phyloP scores from a whole-genome alignment of 257 asterid species.

The Eucommia ulmoides region DNA sequence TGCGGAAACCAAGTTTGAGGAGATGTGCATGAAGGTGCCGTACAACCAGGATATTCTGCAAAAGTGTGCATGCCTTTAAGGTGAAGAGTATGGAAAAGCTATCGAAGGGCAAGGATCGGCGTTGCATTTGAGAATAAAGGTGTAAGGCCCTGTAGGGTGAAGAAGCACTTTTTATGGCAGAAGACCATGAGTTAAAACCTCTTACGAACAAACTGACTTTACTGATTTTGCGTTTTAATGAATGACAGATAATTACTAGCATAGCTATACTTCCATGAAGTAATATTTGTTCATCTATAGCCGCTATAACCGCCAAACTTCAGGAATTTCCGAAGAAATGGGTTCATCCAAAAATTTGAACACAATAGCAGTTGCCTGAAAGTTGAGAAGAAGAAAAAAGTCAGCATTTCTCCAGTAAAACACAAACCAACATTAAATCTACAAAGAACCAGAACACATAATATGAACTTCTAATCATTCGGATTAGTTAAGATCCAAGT shows the following conservation, averaged over 20 bases:
- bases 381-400: too few species aligned
- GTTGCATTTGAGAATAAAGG: slow-evolving; percentile 33
- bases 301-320: too few species aligned
- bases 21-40: slow-evolving; percentile 53
- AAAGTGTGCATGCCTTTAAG: slow-evolving; percentile 31
- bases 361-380: too few species aligned
- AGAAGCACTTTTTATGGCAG: slow-evolving; percentile 23
- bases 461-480: too few species aligned
- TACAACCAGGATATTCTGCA: slow-evolving; percentile 10
- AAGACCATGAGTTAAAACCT: slow-evolving; percentile 27
- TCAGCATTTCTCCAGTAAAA: too few species aligned
- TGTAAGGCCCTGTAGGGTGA: slow-evolving; percentile 35
- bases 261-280: neutral
- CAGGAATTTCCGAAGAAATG: too few species aligned
- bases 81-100: slow-evolving; percentile 33
- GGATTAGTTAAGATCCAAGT: too few species aligned
- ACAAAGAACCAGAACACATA: too few species aligned
- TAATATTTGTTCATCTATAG: too few species aligned
- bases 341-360: too few species aligned
- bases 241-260: neutral
- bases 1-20: slow-evolving; percentile 31
- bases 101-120: slow-evolving; percentile 23
- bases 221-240: neutral
- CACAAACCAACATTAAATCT: too few species aligned
- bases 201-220: neutral